Conservation (phyloP, 1,284 basidiomycete species). For the Amylostereum areolatum region DNA sequence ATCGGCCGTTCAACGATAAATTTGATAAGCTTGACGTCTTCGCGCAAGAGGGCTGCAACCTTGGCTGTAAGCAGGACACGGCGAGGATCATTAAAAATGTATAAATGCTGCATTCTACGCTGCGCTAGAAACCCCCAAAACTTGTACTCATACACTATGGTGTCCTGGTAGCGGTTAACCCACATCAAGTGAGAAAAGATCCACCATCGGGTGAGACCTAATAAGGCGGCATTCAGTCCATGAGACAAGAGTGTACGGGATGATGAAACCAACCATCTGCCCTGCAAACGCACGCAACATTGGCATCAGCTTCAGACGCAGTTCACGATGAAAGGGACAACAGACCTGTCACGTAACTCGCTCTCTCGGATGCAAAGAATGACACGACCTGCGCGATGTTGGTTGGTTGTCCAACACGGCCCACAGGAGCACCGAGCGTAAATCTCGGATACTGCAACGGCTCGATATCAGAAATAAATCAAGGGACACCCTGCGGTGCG, state of each 20-base stretch:
- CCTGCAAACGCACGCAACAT: background rate
- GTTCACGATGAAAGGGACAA: background rate
- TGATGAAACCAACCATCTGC: background rate
- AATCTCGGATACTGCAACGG: background rate
- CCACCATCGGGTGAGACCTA: conserved; percentile 9
- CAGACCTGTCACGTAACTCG: conserved; percentile 16
- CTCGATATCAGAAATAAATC: background rate
- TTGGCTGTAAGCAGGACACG: too few relatives aligned
- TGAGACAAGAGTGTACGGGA: too few relatives aligned
- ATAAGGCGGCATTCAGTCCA: background rate
- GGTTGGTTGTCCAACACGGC: conserved; percentile 7
- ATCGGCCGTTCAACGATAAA: too few relatives aligned
- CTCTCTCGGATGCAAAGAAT: conserved; percentile 12
- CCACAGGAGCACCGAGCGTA: background rate
- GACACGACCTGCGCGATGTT: conserved; percentile 16
- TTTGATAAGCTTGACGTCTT: too few relatives aligned
- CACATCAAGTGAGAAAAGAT: background rate
- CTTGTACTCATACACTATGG: too few relatives aligned
- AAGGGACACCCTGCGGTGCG: background rate
- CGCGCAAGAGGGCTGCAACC: too few relatives aligned
- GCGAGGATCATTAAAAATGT: too few relatives aligned
- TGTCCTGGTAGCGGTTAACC: too few relatives aligned
- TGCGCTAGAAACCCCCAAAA: too few relatives aligned
- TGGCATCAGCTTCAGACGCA: conserved; percentile 5
- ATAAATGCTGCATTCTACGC: too few relatives aligned